Percentiles rank a stretch among this genome's conserved stretches.
Conservation (phyloP, 73 alveolate genomes). For the Tetrahymena thermophila region DNA sequence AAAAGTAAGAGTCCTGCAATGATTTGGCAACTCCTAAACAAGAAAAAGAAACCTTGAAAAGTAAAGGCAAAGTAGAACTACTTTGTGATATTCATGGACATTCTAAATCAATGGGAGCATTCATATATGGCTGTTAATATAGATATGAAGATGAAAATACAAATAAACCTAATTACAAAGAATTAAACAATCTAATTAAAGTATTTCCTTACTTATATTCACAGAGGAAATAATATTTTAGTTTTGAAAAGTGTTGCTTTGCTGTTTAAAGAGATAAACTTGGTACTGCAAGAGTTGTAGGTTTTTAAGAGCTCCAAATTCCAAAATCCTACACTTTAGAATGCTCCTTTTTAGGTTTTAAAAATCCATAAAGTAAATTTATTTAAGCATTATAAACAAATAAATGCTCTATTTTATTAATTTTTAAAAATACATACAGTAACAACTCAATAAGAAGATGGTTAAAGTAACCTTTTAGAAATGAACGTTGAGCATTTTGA, state of each 20-base stretch:
- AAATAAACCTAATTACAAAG: conserved; percentile 10
- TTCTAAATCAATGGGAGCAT: conserved; percentile 59
- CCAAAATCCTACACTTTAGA: conserved; percentile 54
- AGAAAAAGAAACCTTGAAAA: conserved; percentile 12
- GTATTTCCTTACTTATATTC: conserved; percentile 41
- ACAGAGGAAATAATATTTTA: conserved; percentile 30
- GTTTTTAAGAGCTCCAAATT: conserved; percentile 47
- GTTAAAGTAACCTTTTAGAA: neutral
- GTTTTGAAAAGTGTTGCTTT: conserved; percentile 48
- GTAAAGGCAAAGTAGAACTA: conserved; percentile 33
- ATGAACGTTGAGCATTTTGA: neutral
- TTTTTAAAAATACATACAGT: neutral
- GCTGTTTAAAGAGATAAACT: conserved; percentile 50
- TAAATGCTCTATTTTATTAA: too few species aligned
- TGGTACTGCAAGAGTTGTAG: conserved; percentile 56
- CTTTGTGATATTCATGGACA: conserved; percentile 89
- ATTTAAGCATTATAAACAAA: too few species aligned
- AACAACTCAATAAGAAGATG: neutral
- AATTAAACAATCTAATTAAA: conserved; percentile 30
- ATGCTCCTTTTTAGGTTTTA: conserved; percentile 54
- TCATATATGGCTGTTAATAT: conserved; percentile 71
- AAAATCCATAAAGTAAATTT: conserved; percentile 1
- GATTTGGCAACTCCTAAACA: neutral
- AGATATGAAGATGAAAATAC: conserved; percentile 51
- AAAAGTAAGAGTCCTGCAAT: neutral